A percentile compares a stretch with the other conserved stretches of the same genome.
phyloP scores from a whole-genome alignment of 805 yeast genomes.

The Yamadazyma sp. region DNA sequence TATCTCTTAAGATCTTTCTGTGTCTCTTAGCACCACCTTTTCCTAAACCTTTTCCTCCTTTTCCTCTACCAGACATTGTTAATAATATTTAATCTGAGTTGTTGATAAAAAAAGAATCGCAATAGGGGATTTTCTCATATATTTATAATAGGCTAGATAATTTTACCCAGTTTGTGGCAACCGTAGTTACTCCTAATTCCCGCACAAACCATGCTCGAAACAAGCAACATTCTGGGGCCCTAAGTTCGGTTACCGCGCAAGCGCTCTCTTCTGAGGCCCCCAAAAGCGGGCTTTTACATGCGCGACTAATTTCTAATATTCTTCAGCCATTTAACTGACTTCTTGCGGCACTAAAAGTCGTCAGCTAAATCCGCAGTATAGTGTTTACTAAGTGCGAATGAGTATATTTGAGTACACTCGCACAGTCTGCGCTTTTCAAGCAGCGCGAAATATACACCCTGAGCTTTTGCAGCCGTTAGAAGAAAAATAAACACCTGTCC shows the following conservation, averaged over 20 bases:
- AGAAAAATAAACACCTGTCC: too few species aligned
- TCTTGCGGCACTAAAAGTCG: constrained; percentile 1
- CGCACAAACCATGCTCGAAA: too few species aligned
- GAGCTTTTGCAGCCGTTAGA: too few species aligned
- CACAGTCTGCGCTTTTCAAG: too few species aligned
- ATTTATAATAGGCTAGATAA: constrained; percentile 9
- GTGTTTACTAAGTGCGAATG: background rate
- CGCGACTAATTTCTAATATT: background rate
- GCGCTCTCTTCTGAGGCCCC: background rate
- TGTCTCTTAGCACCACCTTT: constrained; percentile 99
- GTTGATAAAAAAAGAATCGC: constrained; percentile 1
- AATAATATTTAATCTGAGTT: constrained; percentile 10
- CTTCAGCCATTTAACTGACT: constrained; percentile 1
- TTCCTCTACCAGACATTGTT: constrained; percentile 97
- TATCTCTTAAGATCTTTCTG: constrained; percentile 99
- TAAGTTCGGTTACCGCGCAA: background rate
- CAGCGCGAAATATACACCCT: too few species aligned
- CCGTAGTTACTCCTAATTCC: constrained; percentile 3
- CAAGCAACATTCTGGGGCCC: too few species aligned
- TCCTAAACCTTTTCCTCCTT: constrained; percentile 99
- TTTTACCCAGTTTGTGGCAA: background rate
- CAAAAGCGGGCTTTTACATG: too few species aligned
- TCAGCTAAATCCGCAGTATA: background rate
- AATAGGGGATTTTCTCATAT: constrained; percentile 8
- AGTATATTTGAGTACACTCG: background rate